Evolutionary conservation across 1,139 yeast genomes (phyloP), one percentile per base, ranked within the genome.

Genomic region (Kazachstania sp.): DNA sequence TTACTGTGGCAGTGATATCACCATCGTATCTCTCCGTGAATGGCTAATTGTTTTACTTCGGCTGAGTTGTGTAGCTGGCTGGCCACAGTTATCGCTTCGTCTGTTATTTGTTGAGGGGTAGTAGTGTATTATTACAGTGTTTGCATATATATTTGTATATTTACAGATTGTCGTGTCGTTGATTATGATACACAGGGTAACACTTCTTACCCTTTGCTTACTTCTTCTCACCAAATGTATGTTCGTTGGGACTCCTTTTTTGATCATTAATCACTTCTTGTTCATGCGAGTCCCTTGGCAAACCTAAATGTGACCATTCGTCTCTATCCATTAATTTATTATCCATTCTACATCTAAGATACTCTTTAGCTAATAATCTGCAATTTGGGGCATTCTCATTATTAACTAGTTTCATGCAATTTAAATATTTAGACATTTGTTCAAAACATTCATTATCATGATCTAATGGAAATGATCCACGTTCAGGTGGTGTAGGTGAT

Each of bases 391-490:
- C 94, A 65, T 90, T 88, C 57, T 81, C 81, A 53, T 92, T 92
- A 49, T 75, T 75, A 13, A 90, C 87, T 40, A 80, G 71, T 60
- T 83, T 83, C 70, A 92, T 70, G 67, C 98, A 92, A 47, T 79
- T 71, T 53, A 92, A 70, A 63, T 92, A 92, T 51, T 77, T 78
- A 45, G 72, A 65, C 95, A 88, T 92, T 52, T 79, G 77, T 23
- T 72, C 72, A 16, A 80, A 78, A 63, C 97, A 92, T 57, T 92
- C 97, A 28, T 81, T 86, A 52, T 80, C 86, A 62, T 92, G 98
- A 60, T 92, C 98, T 45, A 92, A 71, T 1, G 97, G 98, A 65
- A 92, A 92, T 0, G 97, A 86, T 0, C 98, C 98, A 57, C 96
- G 72, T 57, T 90, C 95, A 3, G 98, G 98, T 28, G 98, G 96